Base-by-base conservation (phyloP, 371 early-diverging fungal species). In the Mortierella sp. region DNA sequence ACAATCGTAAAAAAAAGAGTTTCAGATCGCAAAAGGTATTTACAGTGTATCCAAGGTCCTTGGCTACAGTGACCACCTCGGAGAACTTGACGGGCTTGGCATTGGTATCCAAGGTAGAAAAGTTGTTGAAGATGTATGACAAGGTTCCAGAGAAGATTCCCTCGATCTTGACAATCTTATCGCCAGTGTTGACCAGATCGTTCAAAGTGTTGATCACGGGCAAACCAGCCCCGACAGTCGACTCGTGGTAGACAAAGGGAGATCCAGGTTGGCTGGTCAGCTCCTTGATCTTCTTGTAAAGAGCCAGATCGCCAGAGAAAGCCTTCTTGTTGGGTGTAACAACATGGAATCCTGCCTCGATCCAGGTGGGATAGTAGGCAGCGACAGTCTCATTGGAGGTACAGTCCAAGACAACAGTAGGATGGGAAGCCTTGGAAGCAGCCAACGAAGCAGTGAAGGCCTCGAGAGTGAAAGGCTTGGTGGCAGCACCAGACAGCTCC, bases 301-400 rank as follows among this genome's bases (percentile, higher is more conserved):
- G 85, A 16, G 70, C 75, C 40, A 92, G 63, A 43, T 90, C 85
- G 28, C 94, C 92, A 5, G 96, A 93, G 85, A 98, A 98, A 5
- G 89, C 97, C 89, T 98, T 98, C 87, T 99, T 99, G 93, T 99
- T 99, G 64, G 99, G 97, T 16, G 99, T 98, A 58, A 97, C 97
- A 33, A 99, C 86, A 74, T 94, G 93, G 64, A 96, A 82, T 24
- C 97, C 96, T 57, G 84, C 76, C 64, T 87, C 74, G 61, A 97
- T 86, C 94, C 95, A 97, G 22, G 84, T 58, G 50, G 96, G 96
- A 84, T 99, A 99, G 62, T 86, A 86, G 4, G 84, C 77, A 41
- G 97, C 96, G 10, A 98, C 89, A 16, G 86, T 70, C 65, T 94
- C 93, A 76, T 90, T 91, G 22, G 96, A 91, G 48, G 98, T 98